Evolutionary conservation across 495 filamentous ascomycete species (phyloP), one percentile per base, ranked within the genome.

Genomic region (Penicillium soppii): DNA sequence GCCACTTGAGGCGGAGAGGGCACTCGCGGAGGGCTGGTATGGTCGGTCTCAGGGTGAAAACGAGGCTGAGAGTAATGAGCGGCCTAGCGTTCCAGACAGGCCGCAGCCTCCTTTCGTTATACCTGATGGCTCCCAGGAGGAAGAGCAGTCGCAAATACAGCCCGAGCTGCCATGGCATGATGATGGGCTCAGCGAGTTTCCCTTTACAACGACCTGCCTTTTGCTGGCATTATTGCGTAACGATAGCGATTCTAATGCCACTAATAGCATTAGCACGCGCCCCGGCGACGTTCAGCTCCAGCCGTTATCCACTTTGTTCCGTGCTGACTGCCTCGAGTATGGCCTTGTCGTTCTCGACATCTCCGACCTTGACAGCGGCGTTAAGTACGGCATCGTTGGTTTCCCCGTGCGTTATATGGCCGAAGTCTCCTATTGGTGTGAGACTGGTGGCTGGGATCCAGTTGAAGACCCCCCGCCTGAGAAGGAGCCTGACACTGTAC

Each of bases 341-440:
- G 56, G 56, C 27, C 56, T 58, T 13, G 47, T 58, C 10, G 21
- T 58, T 42, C 46, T 58, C 20, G 56, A 58, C 19, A 58, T 54
- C 26, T 58, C 56, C 22, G 56, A 58, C 42, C 46, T 58, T 10
- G 27, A 51, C 13, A 54, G 50, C 35, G 46, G 37, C 13, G 50
- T 58, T 13, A 54, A 58, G 50, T 51, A 58, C 19, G 56, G 50
- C 21, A 58, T 58, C 20, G 33, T 43, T 43, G 56, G n/a, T 0
- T 58, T 58, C 35, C 50, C 48, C 16, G 13, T 52, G 33, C 7
- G 7, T 39, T 57, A 57, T 17, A 57, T 57, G 49, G 54, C 54
- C 9, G 43, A 52, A 17, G 54, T 57, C 41, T 9, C 5, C 0
- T 49, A 19, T 15, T n/a, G 10, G 7, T 0, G 15, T 20, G 15